Evolutionary conservation across 2,329 filamentous ascomycete genomes (phyloP), one percentile per base, ranked within the genome.

Genomic region (Penicillium sp.): DNA sequence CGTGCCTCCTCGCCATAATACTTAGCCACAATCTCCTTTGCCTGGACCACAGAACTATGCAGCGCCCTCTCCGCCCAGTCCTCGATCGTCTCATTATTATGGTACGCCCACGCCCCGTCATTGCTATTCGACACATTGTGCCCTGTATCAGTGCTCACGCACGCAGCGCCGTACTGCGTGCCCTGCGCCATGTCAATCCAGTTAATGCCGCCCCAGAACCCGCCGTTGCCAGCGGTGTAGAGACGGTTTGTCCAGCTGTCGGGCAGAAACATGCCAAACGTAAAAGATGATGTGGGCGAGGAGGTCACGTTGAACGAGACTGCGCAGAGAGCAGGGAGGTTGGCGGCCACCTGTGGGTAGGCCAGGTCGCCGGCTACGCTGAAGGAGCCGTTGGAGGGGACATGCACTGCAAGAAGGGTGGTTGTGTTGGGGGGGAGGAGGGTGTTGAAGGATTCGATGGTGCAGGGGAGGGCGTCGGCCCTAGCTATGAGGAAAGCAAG

Each of bases 41-140:
- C 33, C 33, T 38, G n/a, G 7, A 53, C 18, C 7, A 47, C 26
- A 14, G 38, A 28, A 14, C 26, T 30, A 26, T 53, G 51, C 20
- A 53, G 16, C 5, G 51, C 51, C n/a, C 51, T 38, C 9, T 23
- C 26, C 12, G 23, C 51, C 51, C 51, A 52, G n/a, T 52, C 35
- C n/a, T 40, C 16, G 8, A 52, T 7, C 24, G 33, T 42, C 35
- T 52, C 49, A 21, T 33, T 33, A 24, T 33, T 35, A 20, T 52
- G 12, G 7, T 40, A 42, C 18, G 49, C 49, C 49, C 49, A 52
- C 12, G 24, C 8, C 3, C 49, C 49, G n/a, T 52, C 49, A 6
- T 38, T 38, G 11, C 11, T 38, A n/a, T 38, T 38, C 4, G 33
- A 38, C 16, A 38, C 33, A 38, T 38, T 38, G 33, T 38, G 33